A percentile compares a stretch with the other conserved stretches of the same genome.
Evolutionary conservation across 805 yeast genomes (phyloP).

Genomic region (Saturnispora serradocipensis): DNA sequence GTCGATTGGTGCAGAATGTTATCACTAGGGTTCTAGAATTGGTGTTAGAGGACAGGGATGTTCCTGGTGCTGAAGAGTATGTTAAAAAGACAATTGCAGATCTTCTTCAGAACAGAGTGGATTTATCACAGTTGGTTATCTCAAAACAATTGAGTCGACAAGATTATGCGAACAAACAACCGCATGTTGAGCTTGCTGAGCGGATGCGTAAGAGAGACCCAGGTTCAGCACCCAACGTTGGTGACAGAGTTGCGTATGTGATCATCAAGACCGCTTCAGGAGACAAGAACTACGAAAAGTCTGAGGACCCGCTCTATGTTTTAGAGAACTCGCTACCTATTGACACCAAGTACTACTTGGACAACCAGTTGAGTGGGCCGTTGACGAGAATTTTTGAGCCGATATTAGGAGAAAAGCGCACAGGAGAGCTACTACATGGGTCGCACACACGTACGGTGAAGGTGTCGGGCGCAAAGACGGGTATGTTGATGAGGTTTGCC

Average conservation of each 20-base stretch:
- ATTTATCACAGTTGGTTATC: slow-evolving; percentile 86
- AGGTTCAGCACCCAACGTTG: slow-evolving; percentile 93
- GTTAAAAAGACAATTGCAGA: slow-evolving; percentile 87
- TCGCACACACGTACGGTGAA: slow-evolving; percentile 74
- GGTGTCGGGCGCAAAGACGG: slow-evolving; percentile 65
- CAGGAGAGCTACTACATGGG: slow-evolving; percentile 73
- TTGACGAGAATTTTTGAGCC: slow-evolving; percentile 91
- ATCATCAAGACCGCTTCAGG: slow-evolving; percentile 67
- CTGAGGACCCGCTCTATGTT: slow-evolving; percentile 93
- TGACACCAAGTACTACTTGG: slow-evolving; percentile 89
- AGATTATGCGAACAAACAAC: slow-evolving; percentile 93
- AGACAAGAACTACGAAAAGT: slow-evolving; percentile 86
- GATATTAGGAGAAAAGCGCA: slow-evolving; percentile 76
- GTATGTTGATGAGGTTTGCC: slow-evolving; percentile 84
- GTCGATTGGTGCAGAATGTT: slow-evolving; percentile 89
- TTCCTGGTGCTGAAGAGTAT: slow-evolving; percentile 70
- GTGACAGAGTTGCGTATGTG: slow-evolving; percentile 97
- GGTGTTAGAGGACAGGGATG: slow-evolving; percentile 82
- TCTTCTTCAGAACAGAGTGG: slow-evolving; percentile 81
- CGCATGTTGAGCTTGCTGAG: slow-evolving; percentile 93
- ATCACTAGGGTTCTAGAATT: slow-evolving; percentile 82
- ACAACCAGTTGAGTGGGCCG: slow-evolving; percentile 88
- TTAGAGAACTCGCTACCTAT: slow-evolving; percentile 87
- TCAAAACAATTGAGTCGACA: slow-evolving; percentile 84
- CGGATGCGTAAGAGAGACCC: slow-evolving; percentile 94